These are phyloP conservation scores for Borovskyia barvae DNA, from an alignment of 208 protist genomes.

Conservation along the genomic window DNA sequence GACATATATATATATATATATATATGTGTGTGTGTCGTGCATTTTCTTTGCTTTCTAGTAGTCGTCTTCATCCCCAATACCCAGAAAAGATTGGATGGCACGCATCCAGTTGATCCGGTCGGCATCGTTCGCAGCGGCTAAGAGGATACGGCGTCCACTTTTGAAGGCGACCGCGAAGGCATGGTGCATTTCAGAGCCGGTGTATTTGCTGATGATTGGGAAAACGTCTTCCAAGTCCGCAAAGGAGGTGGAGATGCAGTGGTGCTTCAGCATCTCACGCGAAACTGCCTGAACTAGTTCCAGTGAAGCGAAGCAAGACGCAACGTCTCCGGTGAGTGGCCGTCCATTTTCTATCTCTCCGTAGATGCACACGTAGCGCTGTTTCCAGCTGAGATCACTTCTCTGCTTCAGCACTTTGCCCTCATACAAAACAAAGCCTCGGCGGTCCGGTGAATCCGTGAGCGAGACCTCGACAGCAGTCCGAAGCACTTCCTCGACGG, in stretches of 20 bases:
- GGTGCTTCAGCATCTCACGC: conserved; percentile 66
- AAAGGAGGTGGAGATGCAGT: conserved; percentile 74
- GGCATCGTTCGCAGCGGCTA: conserved; percentile 45
- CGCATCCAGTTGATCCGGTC: conserved; percentile 72
- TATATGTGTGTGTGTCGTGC: too few relatives aligned
- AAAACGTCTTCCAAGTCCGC: conserved; percentile 72
- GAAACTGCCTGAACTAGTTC: conserved; percentile 63
- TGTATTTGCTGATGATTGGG: conserved; percentile 73
- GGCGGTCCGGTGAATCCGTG: conserved; percentile 38
- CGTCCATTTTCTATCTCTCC: conserved; percentile 49
- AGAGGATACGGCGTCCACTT: conserved; percentile 61
- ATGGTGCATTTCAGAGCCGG: conserved; percentile 52
- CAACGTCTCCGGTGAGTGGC: conserved; percentile 27
- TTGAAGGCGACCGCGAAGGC: conserved; percentile 80
- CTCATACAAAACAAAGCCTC: conserved; percentile 52
- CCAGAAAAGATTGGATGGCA: conserved; percentile 72
- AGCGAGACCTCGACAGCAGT: conserved; percentile 36
- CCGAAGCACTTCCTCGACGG: conserved; percentile 48
- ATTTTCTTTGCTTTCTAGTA: too few relatives aligned
- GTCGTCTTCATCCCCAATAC: conserved; percentile 56
- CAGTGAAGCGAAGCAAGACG: conserved; percentile 49
- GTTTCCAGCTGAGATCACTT: conserved; percentile 68
- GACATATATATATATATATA: too few relatives aligned
- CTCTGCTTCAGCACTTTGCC: conserved; percentile 65
- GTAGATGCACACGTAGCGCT: conserved; percentile 72